Base-by-base conservation (phyloP, 257 asterid species). In the Salvia rosmarinus region DNA sequence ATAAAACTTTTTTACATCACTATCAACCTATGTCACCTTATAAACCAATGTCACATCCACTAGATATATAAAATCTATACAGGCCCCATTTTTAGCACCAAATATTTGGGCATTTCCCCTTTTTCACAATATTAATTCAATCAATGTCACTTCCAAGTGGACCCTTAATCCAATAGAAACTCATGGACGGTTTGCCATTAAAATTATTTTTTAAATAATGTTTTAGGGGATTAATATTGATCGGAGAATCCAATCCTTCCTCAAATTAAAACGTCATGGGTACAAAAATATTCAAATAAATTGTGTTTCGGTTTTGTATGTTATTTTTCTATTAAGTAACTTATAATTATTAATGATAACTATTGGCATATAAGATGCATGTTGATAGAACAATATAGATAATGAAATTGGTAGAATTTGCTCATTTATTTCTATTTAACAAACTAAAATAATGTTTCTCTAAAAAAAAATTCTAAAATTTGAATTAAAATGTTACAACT, bases 51-150 rank as follows among this genome's bases (percentile, higher is more conserved):
- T 66, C 71, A 59, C 73, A 75, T 70, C 84, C 64, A 65, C 65
- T 12, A 34, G 72, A 75, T 77, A 68, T 42, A 50, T 46, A 77
- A 16, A 73, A 80, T 62, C 75, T 32, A 2, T 4, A 50, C 50
- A 47, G 84, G 82, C 0, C 78, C 82, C 79, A 70, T 60, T 47
- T 64, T 25, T 32, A 34, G 70, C 82, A 77, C 77, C 37, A 58
- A 57, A 61, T 40, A 21, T 14, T 67, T 73, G 49, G 74, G 68
- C 52, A 73, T 25, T 64, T 61, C 51, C 72, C 50, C 32, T 60
- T 17, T 44, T 30, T 50, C 64, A 1, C 20, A 50, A 20, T 70
- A 56, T 52, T 23, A 63, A 64, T 76, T 50, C 42, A 30, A 71
- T 70, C 60, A 55, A 67, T 69, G 72, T 60, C 76, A 54, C 71